A percentile compares a stretch with the other conserved stretches of the same genome.
phyloP scores from a whole-genome alignment of 164 flowering plant species.

The Akebia trifoliata region DNA sequence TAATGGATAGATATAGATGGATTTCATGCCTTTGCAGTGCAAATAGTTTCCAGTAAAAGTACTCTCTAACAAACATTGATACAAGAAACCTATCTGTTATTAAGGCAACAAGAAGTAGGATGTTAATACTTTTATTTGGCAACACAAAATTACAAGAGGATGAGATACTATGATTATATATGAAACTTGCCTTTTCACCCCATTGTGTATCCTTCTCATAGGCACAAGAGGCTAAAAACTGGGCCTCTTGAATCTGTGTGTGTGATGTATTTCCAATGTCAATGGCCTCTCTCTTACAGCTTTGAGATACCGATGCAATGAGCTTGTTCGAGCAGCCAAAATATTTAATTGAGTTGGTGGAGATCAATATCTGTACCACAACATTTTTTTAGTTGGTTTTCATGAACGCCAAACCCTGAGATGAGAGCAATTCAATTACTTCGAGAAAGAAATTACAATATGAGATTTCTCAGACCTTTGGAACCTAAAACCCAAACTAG shows the following conservation, averaged over 20 bases:
- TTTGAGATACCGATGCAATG: background rate
- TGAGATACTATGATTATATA: too few species aligned
- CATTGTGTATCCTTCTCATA: constrained; percentile 6
- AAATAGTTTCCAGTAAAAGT: background rate
- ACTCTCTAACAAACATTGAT: constrained; percentile 2
- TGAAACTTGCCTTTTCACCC: constrained; percentile 7
- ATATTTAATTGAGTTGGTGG: background rate
- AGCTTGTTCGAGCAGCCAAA: constrained; percentile 2
- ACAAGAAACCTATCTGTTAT: background rate
- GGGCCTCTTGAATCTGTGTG: background rate
- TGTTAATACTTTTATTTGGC: background rate
- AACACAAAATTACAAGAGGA: too few species aligned
- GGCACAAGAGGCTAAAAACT: background rate
- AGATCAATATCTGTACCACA: background rate
- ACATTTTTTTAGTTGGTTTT: too few species aligned
- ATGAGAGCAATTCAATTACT: too few species aligned
- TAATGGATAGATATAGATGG: constrained; percentile 1
- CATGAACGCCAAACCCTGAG: too few species aligned
- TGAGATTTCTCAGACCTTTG: too few species aligned
- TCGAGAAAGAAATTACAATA: too few species aligned
- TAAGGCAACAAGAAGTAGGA: background rate
- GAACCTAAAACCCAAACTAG: too few species aligned
- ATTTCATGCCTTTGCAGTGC: constrained; percentile 4
- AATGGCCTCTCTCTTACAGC: background rate
- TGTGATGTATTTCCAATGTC: too few species aligned